Conservation (phyloP, 768 basidiomycete genomes). For the Hericium rajendrae region DNA sequence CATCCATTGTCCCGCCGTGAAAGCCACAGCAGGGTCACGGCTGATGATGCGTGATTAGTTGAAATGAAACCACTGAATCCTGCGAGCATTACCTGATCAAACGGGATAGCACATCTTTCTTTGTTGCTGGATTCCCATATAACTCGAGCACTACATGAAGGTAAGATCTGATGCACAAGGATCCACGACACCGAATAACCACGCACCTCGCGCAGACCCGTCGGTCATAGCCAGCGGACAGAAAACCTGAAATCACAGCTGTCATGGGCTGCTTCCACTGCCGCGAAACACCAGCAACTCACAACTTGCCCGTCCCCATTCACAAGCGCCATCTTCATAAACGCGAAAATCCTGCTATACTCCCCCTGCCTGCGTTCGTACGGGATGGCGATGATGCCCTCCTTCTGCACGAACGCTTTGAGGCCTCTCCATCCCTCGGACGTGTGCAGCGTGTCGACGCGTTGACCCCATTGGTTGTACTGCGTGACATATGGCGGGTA, state of each 20-base stretch:
- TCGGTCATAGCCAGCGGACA: constrained; percentile 79
- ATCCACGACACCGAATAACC: too few species aligned
- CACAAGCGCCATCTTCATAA: constrained; percentile 55
- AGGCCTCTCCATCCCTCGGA: constrained; percentile 67
- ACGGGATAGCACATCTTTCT: constrained; percentile 44
- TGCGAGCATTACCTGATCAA: constrained; percentile 42
- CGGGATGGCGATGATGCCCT: constrained; percentile 58
- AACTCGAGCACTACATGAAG: constrained; percentile 47
- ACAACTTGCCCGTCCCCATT: constrained; percentile 58
- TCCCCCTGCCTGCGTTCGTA: constrained; percentile 56
- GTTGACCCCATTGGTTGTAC: constrained; percentile 65
- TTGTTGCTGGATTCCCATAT: constrained; percentile 49
- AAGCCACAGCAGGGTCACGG: constrained; percentile 51
- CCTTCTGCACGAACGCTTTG: constrained; percentile 50
- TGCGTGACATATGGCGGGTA: constrained; percentile 48
- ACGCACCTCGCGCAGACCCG: constrained; percentile 52
- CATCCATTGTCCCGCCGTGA: constrained; percentile 80
- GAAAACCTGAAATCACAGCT: constrained; percentile 34
- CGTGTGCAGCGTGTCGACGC: constrained; percentile 56
- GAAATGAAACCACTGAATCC: background rate
- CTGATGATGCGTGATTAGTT: constrained; percentile 24
- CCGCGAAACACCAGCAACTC: constrained; percentile 10
- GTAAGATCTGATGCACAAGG: background rate
- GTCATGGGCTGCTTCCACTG: background rate
- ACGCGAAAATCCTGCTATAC: constrained; percentile 53